Evolutionary conservation across 106 monocot genomes (phyloP), one percentile per base, ranked within the genome.

Genomic region (Amphibolis antarctica): DNA sequence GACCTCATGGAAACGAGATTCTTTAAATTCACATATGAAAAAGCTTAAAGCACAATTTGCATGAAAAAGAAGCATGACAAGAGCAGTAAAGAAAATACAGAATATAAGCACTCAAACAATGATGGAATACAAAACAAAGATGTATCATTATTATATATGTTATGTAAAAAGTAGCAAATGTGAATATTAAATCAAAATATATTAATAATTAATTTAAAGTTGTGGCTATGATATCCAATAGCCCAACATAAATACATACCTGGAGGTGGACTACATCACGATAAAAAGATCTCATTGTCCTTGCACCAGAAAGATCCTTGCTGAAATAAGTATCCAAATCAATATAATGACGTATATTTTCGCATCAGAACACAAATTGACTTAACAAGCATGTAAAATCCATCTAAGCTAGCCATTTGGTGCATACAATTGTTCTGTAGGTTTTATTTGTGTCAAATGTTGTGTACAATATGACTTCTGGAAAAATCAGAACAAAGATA

Each of bases 241-340:
- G 36, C 12, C 0, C 49, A 49, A 43, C 31, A 55, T 42, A 52
- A 56, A 36, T 49, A 55, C 53, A 59, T 42, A 88, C 89, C 81
- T 94, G 93, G 44, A 89, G 86, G 15, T 55, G 73, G 59, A 94
- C 77, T 19, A 86, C 89, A 64, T 86, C 81, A 68, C 69, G 53
- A 53, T 84, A 94, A 66, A 89, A 94, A 63, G 85, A 74, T 22
- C 48, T 64, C 12, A 94, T 82, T 45, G 75, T 79, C 47, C 72
- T 86, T 66, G 42, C 62, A 44, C 86, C 81, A 68, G 80, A 81
- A 59, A 94, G 74, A 71, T 89, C 93, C 51, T 82, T 83, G 53
- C 93, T 94, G 83, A 44, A 76, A 68, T 59, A 29, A 36, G 46
- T 10, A 65, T 19, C 36, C 18, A 23, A 21, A 46, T 5, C 24